phyloP scores from a whole-genome alignment of 441 rosid genomes.

The Gossypium gossypioides region DNA sequence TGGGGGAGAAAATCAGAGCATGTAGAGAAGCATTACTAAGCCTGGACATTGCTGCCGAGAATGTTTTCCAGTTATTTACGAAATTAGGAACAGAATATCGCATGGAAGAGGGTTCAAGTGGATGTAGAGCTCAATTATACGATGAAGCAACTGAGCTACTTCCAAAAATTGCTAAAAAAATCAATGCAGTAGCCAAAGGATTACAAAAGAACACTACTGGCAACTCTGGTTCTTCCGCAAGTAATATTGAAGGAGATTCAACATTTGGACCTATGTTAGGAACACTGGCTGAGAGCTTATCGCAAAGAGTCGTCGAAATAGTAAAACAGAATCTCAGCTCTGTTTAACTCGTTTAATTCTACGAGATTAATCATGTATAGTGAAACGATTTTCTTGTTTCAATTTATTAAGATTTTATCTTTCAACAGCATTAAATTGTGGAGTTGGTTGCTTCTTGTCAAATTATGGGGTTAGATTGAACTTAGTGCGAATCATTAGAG shows the following conservation, averaged over 20 bases:
- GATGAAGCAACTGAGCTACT: constrained; percentile 44
- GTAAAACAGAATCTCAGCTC: background rate
- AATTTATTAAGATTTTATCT: too few species aligned
- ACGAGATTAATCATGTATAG: background rate
- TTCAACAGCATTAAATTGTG: too few species aligned
- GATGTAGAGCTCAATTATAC: constrained; percentile 28
- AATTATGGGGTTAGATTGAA: too few species aligned
- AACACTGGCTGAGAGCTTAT: constrained; percentile 13
- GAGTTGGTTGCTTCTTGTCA: too few species aligned
- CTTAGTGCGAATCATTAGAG: too few species aligned
- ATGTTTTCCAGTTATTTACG: background rate
- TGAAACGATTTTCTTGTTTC: background rate
- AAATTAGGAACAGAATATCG: constrained; percentile 21
- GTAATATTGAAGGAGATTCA: constrained; percentile 17
- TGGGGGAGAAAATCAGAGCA: background rate
- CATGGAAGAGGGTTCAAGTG: constrained; percentile 25
- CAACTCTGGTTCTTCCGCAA: constrained; percentile 5
- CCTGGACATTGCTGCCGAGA: constrained; percentile 5
- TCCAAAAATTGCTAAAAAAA: constrained; percentile 41
- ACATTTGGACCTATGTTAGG: constrained; percentile 23
- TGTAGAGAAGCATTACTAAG: constrained; percentile 44
- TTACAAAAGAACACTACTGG: constrained; percentile 15
- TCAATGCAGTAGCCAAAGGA: constrained; percentile 31
- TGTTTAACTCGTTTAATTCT: background rate
- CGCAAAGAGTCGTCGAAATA: background rate